Conservation (phyloP, 768 basidiomycete species). For the Ramaria sp. region DNA sequence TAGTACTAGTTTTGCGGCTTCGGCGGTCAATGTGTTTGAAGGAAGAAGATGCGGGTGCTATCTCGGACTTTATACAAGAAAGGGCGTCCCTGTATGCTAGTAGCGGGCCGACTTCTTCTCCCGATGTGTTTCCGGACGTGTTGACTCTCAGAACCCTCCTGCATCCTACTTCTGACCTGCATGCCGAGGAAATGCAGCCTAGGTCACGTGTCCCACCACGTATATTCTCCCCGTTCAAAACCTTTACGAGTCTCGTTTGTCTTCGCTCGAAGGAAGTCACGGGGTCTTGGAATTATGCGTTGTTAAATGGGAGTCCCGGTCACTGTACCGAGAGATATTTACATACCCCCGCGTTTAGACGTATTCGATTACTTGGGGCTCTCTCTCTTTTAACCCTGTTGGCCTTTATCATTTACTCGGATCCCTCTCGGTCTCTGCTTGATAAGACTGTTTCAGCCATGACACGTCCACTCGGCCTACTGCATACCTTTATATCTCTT, state of each 20-base stretch:
- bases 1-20: too few species aligned
- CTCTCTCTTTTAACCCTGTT: not conserved
- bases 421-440: not conserved
- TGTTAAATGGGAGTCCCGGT: not conserved
- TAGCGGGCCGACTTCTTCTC: not conserved
- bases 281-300: not conserved
- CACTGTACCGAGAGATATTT: not conserved
- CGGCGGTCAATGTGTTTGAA: too few species aligned
- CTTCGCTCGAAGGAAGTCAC: not conserved
- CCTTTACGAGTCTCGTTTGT: too few species aligned
- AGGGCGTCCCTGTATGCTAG: not conserved
- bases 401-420: not conserved
- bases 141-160: not conserved
- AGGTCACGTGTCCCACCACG: not conserved
- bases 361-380: not conserved
- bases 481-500: not conserved
- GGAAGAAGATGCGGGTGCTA: not conserved
- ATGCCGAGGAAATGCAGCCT: not conserved
- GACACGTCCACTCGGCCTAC: not conserved
- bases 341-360: not conserved
- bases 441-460: not conserved
- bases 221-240: not conserved
- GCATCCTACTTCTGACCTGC: not conserved
- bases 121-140: not conserved
- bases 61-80: not conserved